Evolutionary conservation across 2,329 filamentous ascomycete species (phyloP).

Genomic region (Colletotrichum limetticola): DNA sequence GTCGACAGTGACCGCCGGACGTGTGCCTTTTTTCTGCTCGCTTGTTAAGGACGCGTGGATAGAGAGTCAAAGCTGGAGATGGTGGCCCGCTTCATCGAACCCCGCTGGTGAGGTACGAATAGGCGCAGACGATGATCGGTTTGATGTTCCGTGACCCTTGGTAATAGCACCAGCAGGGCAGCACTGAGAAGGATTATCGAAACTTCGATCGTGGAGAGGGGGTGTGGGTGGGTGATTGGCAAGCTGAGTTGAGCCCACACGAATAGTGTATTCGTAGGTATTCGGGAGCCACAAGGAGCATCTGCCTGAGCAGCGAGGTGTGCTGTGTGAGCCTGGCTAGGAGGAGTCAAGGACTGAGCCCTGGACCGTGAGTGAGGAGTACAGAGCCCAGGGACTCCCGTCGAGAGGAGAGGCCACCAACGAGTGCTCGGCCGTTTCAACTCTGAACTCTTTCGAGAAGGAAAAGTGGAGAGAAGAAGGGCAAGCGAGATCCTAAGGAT

Average conservation of each 20-base stretch:
- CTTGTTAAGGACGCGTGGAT: background rate
- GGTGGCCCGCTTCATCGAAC: background rate
- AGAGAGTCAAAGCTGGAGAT: background rate
- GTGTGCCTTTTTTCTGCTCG: background rate
- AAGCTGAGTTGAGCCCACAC: background rate
- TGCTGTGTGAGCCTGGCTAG: no score
- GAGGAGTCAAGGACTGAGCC: no score
- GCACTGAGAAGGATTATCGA: constrained; percentile 15
- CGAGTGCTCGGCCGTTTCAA: constrained; percentile 21
- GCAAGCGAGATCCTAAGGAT: constrained; percentile 15
- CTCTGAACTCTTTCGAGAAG: constrained; percentile 24
- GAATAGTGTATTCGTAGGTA: background rate
- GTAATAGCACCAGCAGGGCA: constrained; percentile 1
- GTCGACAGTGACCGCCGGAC: no score
- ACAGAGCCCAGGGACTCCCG: background rate
- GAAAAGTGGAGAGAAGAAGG: constrained; percentile 20
- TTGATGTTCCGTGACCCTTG: constrained; percentile 17
- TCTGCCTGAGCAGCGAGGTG: background rate
- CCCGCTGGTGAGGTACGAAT: background rate
- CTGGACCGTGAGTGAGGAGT: background rate
- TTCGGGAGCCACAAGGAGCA: background rate
- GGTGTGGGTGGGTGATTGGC: background rate
- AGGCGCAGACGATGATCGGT: constrained; percentile 19
- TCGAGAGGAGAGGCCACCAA: constrained; percentile 8
- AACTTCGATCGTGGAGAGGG: constrained; percentile 19